phyloP scores from a whole-genome alignment of 2,329 filamentous ascomycete genomes.

The Xylariaceae sp. region DNA sequence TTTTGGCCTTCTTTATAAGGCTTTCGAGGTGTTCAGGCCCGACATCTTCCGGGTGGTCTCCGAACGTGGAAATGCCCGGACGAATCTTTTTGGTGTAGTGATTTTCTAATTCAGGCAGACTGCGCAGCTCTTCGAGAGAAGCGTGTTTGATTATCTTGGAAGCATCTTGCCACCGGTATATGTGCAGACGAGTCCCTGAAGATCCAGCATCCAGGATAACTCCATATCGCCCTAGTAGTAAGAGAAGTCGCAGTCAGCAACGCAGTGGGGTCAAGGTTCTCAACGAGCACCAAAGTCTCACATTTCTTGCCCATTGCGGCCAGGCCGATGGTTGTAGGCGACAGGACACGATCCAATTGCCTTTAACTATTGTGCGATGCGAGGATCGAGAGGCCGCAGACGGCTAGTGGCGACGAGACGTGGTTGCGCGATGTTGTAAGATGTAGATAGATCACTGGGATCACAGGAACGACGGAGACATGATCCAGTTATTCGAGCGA shows the following conservation, averaged over 20 bases:
- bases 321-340: neutral
- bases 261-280: neutral
- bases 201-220: constrained; percentile 97
- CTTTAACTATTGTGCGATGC: no score
- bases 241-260: constrained; percentile 9
- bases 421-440: no score
- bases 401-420: no score
- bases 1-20: constrained; percentile 78
- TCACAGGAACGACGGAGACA: no score
- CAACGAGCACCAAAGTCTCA: constrained; percentile 15
- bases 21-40: constrained; percentile 78
- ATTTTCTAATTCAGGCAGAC: constrained; percentile 76
- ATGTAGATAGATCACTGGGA: no score
- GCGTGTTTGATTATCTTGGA: constrained; percentile 63
- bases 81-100: constrained; percentile 92
- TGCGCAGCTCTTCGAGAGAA: constrained; percentile 57
- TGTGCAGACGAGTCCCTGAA: constrained; percentile 90
- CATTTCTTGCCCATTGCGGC: constrained; percentile 32
- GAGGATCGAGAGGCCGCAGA: no score
- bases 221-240: constrained; percentile 66
- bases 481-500: no score
- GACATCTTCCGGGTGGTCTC: constrained; percentile 69
- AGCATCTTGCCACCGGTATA: constrained; percentile 90
- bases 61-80: constrained; percentile 89
- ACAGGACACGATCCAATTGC: no score